Conservation (phyloP, 805 yeast genomes). For the Saturnispora silvae region DNA sequence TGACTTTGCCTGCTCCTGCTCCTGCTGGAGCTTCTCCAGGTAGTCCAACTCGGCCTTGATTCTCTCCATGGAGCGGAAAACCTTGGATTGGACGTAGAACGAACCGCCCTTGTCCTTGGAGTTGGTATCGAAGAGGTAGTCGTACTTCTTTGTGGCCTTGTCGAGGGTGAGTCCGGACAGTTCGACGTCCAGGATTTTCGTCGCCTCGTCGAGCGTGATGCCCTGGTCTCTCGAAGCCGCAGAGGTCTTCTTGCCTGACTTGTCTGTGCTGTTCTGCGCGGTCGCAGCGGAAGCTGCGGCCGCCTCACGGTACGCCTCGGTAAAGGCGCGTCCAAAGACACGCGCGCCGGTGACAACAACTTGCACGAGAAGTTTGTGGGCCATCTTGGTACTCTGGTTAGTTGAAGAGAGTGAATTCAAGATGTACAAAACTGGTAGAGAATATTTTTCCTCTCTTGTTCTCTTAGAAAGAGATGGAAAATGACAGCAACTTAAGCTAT, state of each 20-base stretch:
- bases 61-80: slow-evolving; percentile 89
- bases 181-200: slow-evolving; percentile 80
- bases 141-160: slow-evolving; percentile 58
- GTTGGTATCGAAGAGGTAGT: slow-evolving; percentile 78
- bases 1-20: slow-evolving; percentile 12
- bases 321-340: slow-evolving; percentile 90
- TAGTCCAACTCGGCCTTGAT: slow-evolving; percentile 67
- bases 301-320: slow-evolving; percentile 95
- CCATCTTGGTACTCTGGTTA: too few relatives aligned
- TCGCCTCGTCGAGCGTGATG: slow-evolving; percentile 78
- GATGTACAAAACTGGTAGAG: too few relatives aligned
- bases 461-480: too few relatives aligned
- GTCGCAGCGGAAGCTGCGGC: slow-evolving; percentile 85
- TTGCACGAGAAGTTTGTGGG: slow-evolving; percentile 83
- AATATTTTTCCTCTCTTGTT: too few relatives aligned
- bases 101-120: slow-evolving; percentile 94
- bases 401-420: too few relatives aligned
- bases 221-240: slow-evolving; percentile 56
- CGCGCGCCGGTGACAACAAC: slow-evolving; percentile 91
- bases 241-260: slow-evolving; percentile 28
- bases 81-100: slow-evolving; percentile 86
- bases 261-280: slow-evolving; percentile 15
- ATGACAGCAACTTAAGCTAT: too few relatives aligned
- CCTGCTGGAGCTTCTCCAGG: slow-evolving; percentile 33
- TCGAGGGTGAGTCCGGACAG: slow-evolving; percentile 42